phyloP scores from a whole-genome alignment of 495 filamentous ascomycete species.

The Neurospora sp. region DNA sequence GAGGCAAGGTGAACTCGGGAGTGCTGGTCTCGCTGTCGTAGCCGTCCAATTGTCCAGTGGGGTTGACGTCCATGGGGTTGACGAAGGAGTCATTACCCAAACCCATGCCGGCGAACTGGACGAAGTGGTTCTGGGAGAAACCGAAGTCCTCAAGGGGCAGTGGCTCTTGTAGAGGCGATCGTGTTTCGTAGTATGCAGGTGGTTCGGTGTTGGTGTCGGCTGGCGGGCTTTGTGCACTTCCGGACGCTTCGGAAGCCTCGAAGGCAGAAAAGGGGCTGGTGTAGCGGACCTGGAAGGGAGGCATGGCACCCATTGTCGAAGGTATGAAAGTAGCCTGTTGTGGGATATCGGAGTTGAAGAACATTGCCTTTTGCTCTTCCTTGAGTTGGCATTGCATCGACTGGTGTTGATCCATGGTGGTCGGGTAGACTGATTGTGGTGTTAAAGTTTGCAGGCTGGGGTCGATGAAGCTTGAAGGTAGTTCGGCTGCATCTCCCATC shows the following conservation, averaged over 20 bases:
- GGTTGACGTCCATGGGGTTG: slow-evolving; percentile 30
- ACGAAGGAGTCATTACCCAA: slow-evolving; percentile 20
- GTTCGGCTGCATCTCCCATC: background rate
- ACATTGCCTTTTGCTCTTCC: slow-evolving; percentile 15
- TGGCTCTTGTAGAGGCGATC: slow-evolving; percentile 19
- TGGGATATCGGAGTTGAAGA: slow-evolving; percentile 12
- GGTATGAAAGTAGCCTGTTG: slow-evolving; percentile 4
- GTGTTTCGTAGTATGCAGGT: slow-evolving; percentile 24
- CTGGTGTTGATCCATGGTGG: slow-evolving; percentile 6
- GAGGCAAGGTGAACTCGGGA: slow-evolving; percentile 7
- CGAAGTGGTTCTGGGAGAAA: slow-evolving; percentile 5
- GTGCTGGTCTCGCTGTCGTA: slow-evolving; percentile 18
- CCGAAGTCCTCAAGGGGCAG: slow-evolving; percentile 9
- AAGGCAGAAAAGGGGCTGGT: slow-evolving; percentile 22
- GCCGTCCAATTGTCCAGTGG: slow-evolving; percentile 20
- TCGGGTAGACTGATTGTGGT: background rate
- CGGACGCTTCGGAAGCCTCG: slow-evolving; percentile 27
- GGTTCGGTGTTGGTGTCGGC: slow-evolving; percentile 19
- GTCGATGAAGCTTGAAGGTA: slow-evolving; percentile 7
- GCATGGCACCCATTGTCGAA: slow-evolving; percentile 5
- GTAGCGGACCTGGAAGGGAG: slow-evolving; percentile 17
- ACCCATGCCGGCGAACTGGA: slow-evolving; percentile 21
- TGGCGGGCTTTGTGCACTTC: slow-evolving; percentile 25
- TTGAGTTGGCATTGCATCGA: slow-evolving; percentile 20
- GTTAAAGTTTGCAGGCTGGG: slow-evolving; percentile 10